These are phyloP conservation scores for Paraurostyla sp. DNA, from an alignment of 73 alveolate species.

Conservation along the genomic window DNA sequence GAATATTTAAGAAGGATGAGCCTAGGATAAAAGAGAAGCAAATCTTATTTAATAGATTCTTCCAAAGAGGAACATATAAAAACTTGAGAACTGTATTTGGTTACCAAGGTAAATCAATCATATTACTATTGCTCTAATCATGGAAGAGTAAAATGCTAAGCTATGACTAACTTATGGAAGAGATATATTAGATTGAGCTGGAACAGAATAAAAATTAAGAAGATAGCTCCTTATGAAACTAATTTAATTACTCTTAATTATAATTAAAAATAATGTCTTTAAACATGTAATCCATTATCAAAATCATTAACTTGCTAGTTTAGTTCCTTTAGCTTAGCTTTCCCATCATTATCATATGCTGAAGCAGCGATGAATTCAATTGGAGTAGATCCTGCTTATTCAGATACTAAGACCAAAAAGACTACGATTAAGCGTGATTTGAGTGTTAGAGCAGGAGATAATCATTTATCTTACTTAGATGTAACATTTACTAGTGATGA, in stretches of 20 bases:
- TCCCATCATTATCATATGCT: constrained; percentile 20
- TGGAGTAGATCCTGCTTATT: constrained; percentile 41
- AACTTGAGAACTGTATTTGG: neutral
- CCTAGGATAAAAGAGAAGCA: neutral
- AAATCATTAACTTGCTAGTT: too few relatives aligned
- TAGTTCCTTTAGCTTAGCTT: neutral
- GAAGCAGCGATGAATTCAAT: neutral
- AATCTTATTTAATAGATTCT: neutral
- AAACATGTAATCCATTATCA: neutral
- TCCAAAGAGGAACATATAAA: neutral
- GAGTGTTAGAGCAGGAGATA: neutral
- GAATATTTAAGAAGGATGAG: neutral
- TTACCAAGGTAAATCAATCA: too few relatives aligned
- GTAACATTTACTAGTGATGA: constrained; percentile 3
- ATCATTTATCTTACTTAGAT: neutral
- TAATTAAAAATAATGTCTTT: too few relatives aligned
- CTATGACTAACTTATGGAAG: too few relatives aligned
- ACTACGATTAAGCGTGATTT: constrained; percentile 18
- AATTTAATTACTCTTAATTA: too few relatives aligned
- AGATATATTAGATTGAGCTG: too few relatives aligned
- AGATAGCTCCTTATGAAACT: neutral
- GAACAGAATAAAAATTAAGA: too few relatives aligned
- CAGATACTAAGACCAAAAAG: constrained; percentile 46
- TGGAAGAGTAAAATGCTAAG: too few relatives aligned
- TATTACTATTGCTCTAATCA: too few relatives aligned